Percentiles rank a stretch among this genome's conserved stretches.
These are phyloP conservation scores for apple (Malus domestica) DNA, from an alignment of 306 rosid genomes.

Conservation along the genomic window DNA sequence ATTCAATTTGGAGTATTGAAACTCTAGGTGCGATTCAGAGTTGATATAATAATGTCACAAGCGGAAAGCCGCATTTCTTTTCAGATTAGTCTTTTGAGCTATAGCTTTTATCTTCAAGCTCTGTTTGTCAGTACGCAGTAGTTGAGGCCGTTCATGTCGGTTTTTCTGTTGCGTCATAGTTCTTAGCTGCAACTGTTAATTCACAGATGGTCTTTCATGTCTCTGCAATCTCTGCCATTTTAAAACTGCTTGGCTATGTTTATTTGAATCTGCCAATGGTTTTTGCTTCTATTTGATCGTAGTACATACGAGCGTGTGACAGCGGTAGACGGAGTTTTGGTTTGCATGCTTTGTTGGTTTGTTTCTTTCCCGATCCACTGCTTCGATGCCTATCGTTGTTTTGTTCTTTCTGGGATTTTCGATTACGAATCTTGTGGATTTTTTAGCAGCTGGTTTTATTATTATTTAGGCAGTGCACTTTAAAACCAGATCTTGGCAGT, in stretches of 20 bases:
- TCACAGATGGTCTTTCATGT: background rate
- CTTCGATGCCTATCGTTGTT: background rate
- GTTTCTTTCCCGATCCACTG: background rate
- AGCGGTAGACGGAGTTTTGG: background rate
- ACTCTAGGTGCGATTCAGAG: background rate
- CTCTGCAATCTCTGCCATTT: background rate
- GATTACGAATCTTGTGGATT: background rate
- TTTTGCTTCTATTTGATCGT: background rate
- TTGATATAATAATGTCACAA: background rate
- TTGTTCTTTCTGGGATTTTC: background rate
- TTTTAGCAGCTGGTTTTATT: background rate
- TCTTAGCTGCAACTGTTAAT: background rate
- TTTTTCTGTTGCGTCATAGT: background rate
- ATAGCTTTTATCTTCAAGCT: background rate
- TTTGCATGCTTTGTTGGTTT: background rate
- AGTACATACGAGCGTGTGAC: background rate
- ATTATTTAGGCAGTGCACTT: background rate
- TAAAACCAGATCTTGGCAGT: background rate
- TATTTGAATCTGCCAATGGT: background rate
- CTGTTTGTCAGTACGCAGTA: background rate
- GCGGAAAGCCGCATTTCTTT: background rate
- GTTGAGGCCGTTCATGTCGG: background rate
- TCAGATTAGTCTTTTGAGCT: background rate
- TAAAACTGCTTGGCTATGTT: background rate
- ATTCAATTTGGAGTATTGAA: background rate